phyloP scores from a whole-genome alignment of 73 alveolate genomes.

The Halteria grandinella region DNA sequence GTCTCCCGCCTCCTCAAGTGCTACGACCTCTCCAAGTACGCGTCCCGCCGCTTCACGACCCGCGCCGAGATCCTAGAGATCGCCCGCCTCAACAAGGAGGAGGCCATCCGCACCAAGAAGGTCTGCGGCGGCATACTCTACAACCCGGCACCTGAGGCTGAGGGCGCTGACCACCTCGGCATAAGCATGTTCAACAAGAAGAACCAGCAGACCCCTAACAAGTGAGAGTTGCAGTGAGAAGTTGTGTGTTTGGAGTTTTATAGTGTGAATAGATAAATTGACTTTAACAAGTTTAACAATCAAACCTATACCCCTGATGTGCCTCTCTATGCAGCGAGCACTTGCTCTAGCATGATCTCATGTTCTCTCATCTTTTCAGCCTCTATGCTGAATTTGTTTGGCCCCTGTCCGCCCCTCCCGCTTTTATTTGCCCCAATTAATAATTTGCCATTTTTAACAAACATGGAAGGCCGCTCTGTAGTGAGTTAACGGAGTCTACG shows the following conservation, averaged over 20 bases:
- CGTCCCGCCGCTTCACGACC: constrained; percentile 8
- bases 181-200: constrained; percentile 33
- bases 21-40: constrained; percentile 46
- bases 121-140: constrained; percentile 28
- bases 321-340: no score
- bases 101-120: constrained; percentile 50
- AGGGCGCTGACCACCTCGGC: constrained; percentile 22
- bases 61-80: constrained; percentile 47
- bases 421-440: not conserved
- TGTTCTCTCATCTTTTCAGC: no score
- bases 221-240: not conserved
- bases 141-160: constrained; percentile 33
- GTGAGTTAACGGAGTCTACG: not conserved
- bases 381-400: no score
- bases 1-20: constrained; percentile 39
- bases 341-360: no score
- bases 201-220: constrained; percentile 2
- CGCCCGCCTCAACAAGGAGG: constrained; percentile 28
- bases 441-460: constrained; percentile 32
- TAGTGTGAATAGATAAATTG: not conserved
- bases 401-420: no score
- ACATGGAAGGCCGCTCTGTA: constrained; percentile 25
- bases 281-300: not conserved
- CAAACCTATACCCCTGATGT: not conserved
- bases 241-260: not conserved